These are phyloP conservation scores for Starmerella bacillaris DNA, from an alignment of 805 yeast genomes.

Conservation along the genomic window DNA sequence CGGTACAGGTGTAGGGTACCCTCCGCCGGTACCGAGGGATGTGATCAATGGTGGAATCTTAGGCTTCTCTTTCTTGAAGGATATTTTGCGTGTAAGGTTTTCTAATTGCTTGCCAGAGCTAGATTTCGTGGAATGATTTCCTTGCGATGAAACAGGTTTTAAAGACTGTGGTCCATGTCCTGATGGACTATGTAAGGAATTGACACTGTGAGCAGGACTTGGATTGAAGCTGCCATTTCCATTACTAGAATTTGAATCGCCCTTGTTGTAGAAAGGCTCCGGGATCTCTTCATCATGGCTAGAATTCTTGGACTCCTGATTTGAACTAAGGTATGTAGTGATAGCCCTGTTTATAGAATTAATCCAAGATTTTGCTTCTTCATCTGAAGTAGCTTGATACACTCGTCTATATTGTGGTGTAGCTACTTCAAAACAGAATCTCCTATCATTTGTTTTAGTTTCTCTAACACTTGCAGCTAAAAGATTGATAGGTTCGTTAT, in stretches of 20 bases:
- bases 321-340: constrained; percentile 25
- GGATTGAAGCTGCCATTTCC: background rate
- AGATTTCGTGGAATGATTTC: no score
- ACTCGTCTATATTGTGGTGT: constrained; percentile 54
- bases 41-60: constrained; percentile 13
- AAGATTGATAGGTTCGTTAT: constrained; percentile 51
- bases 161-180: background rate
- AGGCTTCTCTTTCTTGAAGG: constrained; percentile 11
- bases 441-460: constrained; percentile 25
- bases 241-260: background rate
- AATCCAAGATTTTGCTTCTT: constrained; percentile 55
- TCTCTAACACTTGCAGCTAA: constrained; percentile 47
- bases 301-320: background rate
- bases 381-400: constrained; percentile 55
- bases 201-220: background rate
- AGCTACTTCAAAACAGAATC: constrained; percentile 56
- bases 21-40: constrained; percentile 1
- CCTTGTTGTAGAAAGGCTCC: background rate
- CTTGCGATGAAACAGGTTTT: no score
- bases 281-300: background rate
- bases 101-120: constrained; percentile 5
- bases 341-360: constrained; percentile 41
- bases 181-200: background rate
- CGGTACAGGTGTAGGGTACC: background rate
- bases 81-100: constrained; percentile 15